Base-by-base conservation (phyloP, 2,329 filamentous ascomycete species). In the Phaeosphaeriaceae sp. region DNA sequence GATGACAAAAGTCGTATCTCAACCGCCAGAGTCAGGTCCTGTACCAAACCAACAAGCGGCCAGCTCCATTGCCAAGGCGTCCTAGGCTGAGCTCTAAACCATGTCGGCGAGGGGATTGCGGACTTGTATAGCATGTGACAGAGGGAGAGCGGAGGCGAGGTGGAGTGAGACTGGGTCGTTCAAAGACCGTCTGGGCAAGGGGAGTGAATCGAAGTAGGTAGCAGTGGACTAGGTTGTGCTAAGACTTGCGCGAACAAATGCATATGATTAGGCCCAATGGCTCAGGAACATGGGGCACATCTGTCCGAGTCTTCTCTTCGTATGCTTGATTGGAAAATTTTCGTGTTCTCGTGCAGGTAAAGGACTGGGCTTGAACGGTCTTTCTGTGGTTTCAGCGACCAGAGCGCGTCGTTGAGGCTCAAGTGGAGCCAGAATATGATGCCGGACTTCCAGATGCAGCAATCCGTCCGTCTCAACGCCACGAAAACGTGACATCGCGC, bases 401-500 rank as follows among this genome's bases (percentile, higher is more conserved):
- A 49, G 47, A 49, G 21, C 15, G 24, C 26, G 47, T 21, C 47
- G 28, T 32, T 49, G 24, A 49, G 7, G 26, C 23, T n/a, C 47
- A n/a, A 32, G 26, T 49, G 47, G 47, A 51, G 50, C 50, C 22
- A 8, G 32, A 26, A 19, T 22, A 6, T 19, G 17, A 22, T 28
- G 50, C 50, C 26, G 47, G 13, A 49, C 26, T 11, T 49, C 47
- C 47, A 17, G n/a, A 49, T 49, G 17, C 26, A 26, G 47, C 23
- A 30, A 49, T 21, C 26, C 47, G 26, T 26, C 47, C 50, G 32
- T 30, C 35, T 17, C n/a, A 28, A 50, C 54, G 54, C 54, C 54
- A 51, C 46, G 28, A 28, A 35, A 44, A 46, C 54, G 54, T 55
- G 40, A 55, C 32, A 50, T 55, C 54, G 54, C 17, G 47, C 22